Conservation (phyloP, 2,329 filamentous ascomycete species). For the Penicillium sp. region DNA sequence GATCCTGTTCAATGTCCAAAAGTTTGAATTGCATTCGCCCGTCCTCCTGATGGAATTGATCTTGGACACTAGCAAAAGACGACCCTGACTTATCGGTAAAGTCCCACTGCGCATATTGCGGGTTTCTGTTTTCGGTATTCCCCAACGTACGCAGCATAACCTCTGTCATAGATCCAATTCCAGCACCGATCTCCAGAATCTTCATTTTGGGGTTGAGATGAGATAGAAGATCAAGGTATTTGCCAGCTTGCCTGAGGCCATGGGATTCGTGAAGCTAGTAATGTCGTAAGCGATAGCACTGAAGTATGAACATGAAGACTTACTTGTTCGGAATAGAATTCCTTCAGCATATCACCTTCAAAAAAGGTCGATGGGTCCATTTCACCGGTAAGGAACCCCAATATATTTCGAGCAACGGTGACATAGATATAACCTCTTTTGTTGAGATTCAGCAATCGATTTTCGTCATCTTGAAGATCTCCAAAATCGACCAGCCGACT, state of each 20-base stretch:
- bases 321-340: constrained; percentile 9
- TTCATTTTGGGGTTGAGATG: constrained; percentile 14
- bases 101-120: constrained; percentile 1
- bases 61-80: constrained; percentile 12
- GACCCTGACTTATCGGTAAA: constrained; percentile 19
- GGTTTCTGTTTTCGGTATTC: neutral
- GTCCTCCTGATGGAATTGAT: constrained; percentile 8
- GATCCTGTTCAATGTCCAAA: constrained; percentile 20
- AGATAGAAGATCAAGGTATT: constrained; percentile 6
- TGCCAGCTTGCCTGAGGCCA: neutral
- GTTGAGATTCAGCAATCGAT: neutral
- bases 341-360: neutral
- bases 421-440: neutral
- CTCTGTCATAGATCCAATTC: constrained; percentile 6
- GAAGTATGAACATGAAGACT: neutral
- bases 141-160: neutral
- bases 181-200: constrained; percentile 19
- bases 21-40: constrained; percentile 15
- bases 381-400: constrained; percentile 1
- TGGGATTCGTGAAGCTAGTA: neutral
- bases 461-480: neutral
- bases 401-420: neutral
- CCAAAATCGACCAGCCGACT: neutral
- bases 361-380: constrained; percentile 3
- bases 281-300: neutral